Base-by-base conservation (phyloP, 768 basidiomycete species). In the Rhodosporidiobolus sp. region DNA sequence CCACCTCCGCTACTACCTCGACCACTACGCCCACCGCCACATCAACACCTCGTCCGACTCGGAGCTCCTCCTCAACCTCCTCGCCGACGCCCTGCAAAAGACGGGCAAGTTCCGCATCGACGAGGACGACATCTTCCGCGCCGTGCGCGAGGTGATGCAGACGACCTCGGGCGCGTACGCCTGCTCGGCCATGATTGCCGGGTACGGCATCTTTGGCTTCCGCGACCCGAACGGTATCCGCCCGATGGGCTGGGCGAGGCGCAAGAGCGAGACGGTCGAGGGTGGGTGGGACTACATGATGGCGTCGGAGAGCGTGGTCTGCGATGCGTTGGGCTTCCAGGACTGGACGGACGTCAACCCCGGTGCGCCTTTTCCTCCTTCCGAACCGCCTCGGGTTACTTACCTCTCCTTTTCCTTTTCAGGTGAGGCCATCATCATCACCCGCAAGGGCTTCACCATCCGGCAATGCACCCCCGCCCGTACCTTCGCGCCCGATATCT, bases 21-120 rank as follows among this genome's bases (percentile, higher is more conserved):
- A 99, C 78, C 90, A 92, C 30, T 91, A 89, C 35, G 95, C 94
- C 19, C 96, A 99, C 82, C 86, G 96, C 53, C 96, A 99, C 81
- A 98, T 97, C 84, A 99, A 99, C 83, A 99, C 96, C 14, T 91
- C 92, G 55, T 96, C 93, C 35, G 96, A 99, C 83, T 98, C 95
- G 8, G 96, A 99, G 82, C 85, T 99, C 20, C 86, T 99, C 52
- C 87, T 99, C 74, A 99, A 99, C 83, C 92, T 96, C 76, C 92
- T 99, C 80, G 96, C 96, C 64, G 88, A 98, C 84, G 94, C 95
- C 78, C 87, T 99, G 26, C 96, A 99, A 79, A 89, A 97, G 81
- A 98, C 95, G 17, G 96, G 95, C 66, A 99, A 99, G 82, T 94
- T 97, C 83, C 91, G 81, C 72, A 99, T 98, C 84, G 98, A 98